Conservation (phyloP, 148 eudicot genomes). For the Amaranthus palmeri region DNA sequence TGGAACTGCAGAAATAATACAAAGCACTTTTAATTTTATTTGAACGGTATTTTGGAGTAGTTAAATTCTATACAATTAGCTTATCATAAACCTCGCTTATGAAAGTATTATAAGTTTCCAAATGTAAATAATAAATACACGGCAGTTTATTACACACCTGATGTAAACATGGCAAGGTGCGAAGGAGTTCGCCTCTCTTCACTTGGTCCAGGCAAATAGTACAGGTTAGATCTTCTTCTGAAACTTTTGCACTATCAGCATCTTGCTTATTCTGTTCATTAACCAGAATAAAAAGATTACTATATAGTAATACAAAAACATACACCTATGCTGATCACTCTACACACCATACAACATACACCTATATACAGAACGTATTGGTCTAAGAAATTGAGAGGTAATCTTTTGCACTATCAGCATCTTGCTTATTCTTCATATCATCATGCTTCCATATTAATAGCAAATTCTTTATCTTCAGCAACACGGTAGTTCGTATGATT, state of each 20-base stretch:
- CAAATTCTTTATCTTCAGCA: too few species aligned
- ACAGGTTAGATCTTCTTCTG: constrained; percentile 38
- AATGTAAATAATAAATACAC: background rate
- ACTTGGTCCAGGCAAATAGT: constrained; percentile 48
- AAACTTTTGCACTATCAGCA: constrained; percentile 13
- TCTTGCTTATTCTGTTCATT: constrained; percentile 29
- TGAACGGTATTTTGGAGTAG: background rate
- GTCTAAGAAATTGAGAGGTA: background rate
- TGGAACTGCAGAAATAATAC: constrained; percentile 36
- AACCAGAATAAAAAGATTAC: background rate
- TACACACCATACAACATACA: background rate
- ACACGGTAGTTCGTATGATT: too few species aligned
- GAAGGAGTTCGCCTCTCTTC: constrained; percentile 42
- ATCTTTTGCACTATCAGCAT: too few species aligned
- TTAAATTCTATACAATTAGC: too few species aligned
- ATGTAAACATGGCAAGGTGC: constrained; percentile 55
- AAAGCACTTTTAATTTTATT: background rate
- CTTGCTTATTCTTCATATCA: too few species aligned
- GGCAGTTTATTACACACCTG: constrained; percentile 27
- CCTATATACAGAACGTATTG: background rate
- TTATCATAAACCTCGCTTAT: background rate
- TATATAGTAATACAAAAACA: background rate
- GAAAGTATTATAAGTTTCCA: background rate
- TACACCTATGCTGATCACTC: background rate
- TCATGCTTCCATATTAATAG: too few species aligned